Base-by-base conservation (phyloP, 495 filamentous ascomycete genomes). In the Aspergillus indologenus region DNA sequence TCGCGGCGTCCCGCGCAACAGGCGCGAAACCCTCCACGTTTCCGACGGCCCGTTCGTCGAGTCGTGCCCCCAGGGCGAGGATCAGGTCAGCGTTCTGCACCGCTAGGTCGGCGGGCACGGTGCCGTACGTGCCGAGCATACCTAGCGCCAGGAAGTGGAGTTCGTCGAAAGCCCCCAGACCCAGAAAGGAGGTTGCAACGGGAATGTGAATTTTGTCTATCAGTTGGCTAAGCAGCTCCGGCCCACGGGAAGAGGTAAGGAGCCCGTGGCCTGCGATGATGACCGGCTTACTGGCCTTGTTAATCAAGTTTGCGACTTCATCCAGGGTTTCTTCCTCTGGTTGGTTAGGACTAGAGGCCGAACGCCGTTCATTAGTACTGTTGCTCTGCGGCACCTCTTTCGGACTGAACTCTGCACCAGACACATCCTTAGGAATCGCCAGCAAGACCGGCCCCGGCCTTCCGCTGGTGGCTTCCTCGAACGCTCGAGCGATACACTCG, bases 71-170 rank as follows among this genome's bases (percentile, higher is more conserved):
- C 26, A 87, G 73, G 12, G 83, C 83, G 49, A 87, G 79, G 64
- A 87, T 78, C 40, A 86, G 68, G 58, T 87, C 84, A 45, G 84
- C 81, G 65, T 86, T 81, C 66, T 87, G 84, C 67, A 87, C 85
- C 29, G 84, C 79, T 72, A 85, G 76, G 74, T 87, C 86, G 64
- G 84, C 84, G 60, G 83, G 86, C 5, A 83, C 81, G 1, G 84
- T 84, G 19, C 84, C 84, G 70, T 87, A 83, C 81, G 85, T 87
- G 56, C 84, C 84, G 1, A 86, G 75, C 83, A 87, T 86, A 64
- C 86, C 83, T 31, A 86, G 73, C 51, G 83, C 75, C 70, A 82
- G 81, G 18, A 79, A 75, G 63, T 85, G 76, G 21, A 83, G 66
- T 66, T 87, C 84, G 57, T 86, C 83, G 50, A 81, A 85, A 31